Evolutionary conservation across 1,284 basidiomycete genomes (phyloP).

Genomic region (Rhizoctonia solani): DNA sequence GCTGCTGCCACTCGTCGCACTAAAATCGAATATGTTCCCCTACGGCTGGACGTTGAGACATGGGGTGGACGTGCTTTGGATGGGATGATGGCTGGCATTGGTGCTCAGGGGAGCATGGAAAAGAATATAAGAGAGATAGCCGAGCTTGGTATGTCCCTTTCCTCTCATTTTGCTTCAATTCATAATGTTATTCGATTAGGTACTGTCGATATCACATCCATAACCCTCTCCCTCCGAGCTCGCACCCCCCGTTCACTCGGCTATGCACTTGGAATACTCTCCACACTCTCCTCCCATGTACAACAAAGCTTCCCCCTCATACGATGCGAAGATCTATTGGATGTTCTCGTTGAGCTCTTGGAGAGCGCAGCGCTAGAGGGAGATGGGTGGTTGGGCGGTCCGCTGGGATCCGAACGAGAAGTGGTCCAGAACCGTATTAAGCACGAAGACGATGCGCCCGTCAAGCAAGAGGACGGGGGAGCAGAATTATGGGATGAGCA

Average conservation of each 20-base stretch:
- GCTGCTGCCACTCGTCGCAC: no score
- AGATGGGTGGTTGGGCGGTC: constrained; percentile 47
- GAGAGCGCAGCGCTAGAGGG: constrained; percentile 76
- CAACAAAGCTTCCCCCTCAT: constrained; percentile 69
- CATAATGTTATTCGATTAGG: constrained; percentile 45
- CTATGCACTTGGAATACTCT: constrained; percentile 87
- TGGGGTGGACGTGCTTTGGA: constrained; percentile 84
- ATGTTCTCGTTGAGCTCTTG: constrained; percentile 85
- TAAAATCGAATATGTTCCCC: constrained; percentile 89
- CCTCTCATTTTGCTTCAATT: neutral
- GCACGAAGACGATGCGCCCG: constrained; percentile 32
- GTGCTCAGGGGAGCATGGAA: constrained; percentile 49
- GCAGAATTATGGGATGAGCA: constrained; percentile 2
- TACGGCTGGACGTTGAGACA: constrained; percentile 75
- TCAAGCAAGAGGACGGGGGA: constrained; percentile 1
- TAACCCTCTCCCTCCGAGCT: constrained; percentile 89
- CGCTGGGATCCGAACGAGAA: constrained; percentile 43
- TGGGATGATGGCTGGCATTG: constrained; percentile 62
- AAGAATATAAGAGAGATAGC: constrained; percentile 69
- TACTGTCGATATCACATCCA: constrained; percentile 82
- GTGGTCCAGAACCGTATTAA: no score
- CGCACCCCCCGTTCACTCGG: constrained; percentile 82
- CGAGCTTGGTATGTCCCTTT: constrained; percentile 62
- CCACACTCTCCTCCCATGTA: constrained; percentile 80
- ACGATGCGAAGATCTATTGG: constrained; percentile 80